Conservation (phyloP, 768 basidiomycete genomes). For the Phanerochaete sordida region DNA sequence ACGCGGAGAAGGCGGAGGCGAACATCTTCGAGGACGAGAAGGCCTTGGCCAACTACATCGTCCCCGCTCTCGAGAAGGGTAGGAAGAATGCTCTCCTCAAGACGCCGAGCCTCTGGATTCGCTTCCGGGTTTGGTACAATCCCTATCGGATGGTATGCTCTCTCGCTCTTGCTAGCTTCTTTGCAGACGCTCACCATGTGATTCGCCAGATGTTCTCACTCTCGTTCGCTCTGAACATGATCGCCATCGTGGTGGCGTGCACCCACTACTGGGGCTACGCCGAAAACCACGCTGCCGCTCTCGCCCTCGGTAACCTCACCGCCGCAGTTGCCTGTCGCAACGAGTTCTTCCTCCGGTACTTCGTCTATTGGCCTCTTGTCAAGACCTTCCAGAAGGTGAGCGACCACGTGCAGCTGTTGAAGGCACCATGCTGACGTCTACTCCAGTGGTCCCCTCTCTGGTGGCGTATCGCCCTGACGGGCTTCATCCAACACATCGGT, state of each 20-base stretch:
- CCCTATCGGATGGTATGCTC: conserved; percentile 11
- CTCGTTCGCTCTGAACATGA: conserved; percentile 54
- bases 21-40: conserved; percentile 8
- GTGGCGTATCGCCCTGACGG: conserved; percentile 71
- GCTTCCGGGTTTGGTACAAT: conserved; percentile 12
- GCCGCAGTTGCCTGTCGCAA: conserved; percentile 74
- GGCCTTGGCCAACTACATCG: conserved; percentile 6
- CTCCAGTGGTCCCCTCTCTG: conserved; percentile 68
- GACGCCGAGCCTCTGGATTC: conserved; percentile 8
- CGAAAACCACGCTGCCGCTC: conserved; percentile 57
- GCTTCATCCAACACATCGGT: conserved; percentile 71
- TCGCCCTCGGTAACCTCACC: conserved; percentile 72
- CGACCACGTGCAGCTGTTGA: background rate
- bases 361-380: conserved; percentile 64
- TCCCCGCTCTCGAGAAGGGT: conserved; percentile 14
- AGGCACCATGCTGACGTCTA: background rate
- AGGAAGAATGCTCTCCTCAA: conserved; percentile 10
- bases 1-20: conserved; percentile 10
- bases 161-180: background rate
- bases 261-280: conserved; percentile 68
- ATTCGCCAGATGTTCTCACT: conserved; percentile 41
- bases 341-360: conserved; percentile 71
- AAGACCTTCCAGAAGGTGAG: conserved; percentile 69
- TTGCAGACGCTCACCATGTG: background rate
- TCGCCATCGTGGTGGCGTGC: conserved; percentile 44